phyloP scores from a whole-genome alignment of 1,284 basidiomycete species.

The Hemileia vastatrix region DNA sequence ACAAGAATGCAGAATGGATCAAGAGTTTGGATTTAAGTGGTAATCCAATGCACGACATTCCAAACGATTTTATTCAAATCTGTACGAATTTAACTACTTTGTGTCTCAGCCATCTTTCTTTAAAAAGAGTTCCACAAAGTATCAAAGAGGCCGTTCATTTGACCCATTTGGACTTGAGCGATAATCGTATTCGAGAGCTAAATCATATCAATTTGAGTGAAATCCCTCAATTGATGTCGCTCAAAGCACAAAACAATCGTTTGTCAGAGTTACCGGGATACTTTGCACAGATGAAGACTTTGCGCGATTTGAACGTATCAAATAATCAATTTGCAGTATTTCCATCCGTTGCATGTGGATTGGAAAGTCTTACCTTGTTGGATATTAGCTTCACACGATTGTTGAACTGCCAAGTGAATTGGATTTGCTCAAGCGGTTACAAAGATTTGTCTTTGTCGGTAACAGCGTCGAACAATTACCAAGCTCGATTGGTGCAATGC shows the following conservation, averaged over 20 bases:
- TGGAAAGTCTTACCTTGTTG: constrained; percentile 65
- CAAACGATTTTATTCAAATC: constrained; percentile 87
- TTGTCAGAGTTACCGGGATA: constrained; percentile 75
- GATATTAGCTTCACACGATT: constrained; percentile 89
- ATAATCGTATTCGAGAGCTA: constrained; percentile 81
- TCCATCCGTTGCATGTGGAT: constrained; percentile 66
- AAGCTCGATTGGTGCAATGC: constrained; percentile 55
- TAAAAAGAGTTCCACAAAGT: constrained; percentile 82
- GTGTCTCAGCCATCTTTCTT: constrained; percentile 76
- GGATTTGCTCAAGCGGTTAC: constrained; percentile 58
- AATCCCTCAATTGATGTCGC: constrained; percentile 60
- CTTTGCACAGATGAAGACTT: constrained; percentile 61
- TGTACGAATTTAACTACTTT: constrained; percentile 75
- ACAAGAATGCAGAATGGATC: constrained; percentile 76
- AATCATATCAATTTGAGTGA: constrained; percentile 72
- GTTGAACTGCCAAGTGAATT: constrained; percentile 69
- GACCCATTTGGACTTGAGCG: constrained; percentile 75
- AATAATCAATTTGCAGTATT: constrained; percentile 89
- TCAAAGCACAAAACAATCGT: constrained; percentile 85
- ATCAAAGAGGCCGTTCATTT: constrained; percentile 66
- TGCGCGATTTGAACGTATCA: constrained; percentile 80
- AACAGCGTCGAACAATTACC: constrained; percentile 75
- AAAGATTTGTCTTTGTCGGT: constrained; percentile 69
- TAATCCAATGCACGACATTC: constrained; percentile 93
- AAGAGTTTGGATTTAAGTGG: constrained; percentile 77